phyloP scores from a whole-genome alignment of 73 alveolate genomes.

The Durusdinium trenchii region DNA sequence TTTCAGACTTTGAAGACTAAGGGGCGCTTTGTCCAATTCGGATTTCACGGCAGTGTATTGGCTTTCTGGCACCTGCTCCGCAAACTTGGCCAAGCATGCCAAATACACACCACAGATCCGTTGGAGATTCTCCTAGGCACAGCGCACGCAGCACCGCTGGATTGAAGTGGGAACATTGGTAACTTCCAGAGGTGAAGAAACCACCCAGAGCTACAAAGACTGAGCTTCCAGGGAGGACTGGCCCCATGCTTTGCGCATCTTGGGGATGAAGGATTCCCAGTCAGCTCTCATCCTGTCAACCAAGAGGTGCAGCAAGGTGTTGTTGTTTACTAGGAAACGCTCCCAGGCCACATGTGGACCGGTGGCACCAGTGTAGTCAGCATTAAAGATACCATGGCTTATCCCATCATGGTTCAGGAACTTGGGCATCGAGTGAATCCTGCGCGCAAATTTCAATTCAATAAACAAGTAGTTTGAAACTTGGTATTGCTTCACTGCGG shows the following conservation, averaged over 20 bases:
- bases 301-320: neutral
- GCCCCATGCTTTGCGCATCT: conserved; percentile 27
- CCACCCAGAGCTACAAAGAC: neutral
- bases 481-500: neutral
- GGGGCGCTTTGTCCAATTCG: neutral
- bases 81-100: neutral
- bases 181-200: neutral
- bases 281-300: neutral
- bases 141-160: neutral
- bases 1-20: neutral
- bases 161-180: neutral
- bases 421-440: neutral
- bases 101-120: neutral
- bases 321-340: neutral
- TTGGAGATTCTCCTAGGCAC: neutral
- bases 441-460: neutral
- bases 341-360: neutral
- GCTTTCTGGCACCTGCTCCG: neutral
- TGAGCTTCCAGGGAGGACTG: neutral
- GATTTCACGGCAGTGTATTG: neutral
- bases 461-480: neutral
- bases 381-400: neutral
- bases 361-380: neutral
- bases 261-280: neutral
- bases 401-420: neutral